Percentiles rank a stretch among this genome's conserved stretches.
phyloP scores from a whole-genome alignment of 257 asterid genomes.

The Orobanche coerulescens region DNA sequence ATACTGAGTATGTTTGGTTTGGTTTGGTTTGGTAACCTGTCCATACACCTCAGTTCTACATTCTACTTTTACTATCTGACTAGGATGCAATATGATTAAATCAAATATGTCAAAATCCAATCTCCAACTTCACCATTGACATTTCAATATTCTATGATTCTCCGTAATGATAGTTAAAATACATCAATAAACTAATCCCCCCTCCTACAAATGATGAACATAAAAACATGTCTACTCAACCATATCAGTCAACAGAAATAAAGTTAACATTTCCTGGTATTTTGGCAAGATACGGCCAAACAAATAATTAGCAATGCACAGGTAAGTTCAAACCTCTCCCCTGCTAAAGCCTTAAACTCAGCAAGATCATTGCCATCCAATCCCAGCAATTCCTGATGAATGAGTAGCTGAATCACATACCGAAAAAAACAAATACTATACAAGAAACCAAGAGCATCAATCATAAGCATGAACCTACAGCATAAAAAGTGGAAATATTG shows the following conservation, averaged over 20 bases:
- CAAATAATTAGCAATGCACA: conserved; percentile 15
- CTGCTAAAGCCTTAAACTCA: conserved; percentile 63
- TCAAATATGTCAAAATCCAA: not conserved
- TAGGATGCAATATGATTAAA: conserved; percentile 4
- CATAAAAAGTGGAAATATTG: conserved; percentile 69
- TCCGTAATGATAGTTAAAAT: conserved; percentile 1
- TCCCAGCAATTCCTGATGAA: conserved; percentile 74
- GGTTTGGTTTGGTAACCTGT: too few relatives aligned
- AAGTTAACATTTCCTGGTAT: not conserved
- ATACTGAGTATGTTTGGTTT: too few relatives aligned
- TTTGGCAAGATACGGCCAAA: conserved; percentile 5
- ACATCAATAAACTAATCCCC: conserved; percentile 10
- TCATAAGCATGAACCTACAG: conserved; percentile 44
- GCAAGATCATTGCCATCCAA: conserved; percentile 67
- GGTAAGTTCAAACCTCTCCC: conserved; percentile 59
- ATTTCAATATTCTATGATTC: conserved; percentile 5
- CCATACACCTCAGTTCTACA: not conserved
- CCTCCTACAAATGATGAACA: conserved; percentile 8
- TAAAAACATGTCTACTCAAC: not conserved
- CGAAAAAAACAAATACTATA: not conserved
- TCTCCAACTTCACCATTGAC: not conserved
- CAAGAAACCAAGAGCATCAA: conserved; percentile 3
- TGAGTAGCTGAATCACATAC: conserved; percentile 24
- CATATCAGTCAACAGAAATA: not conserved
- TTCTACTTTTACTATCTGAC: not conserved